These are phyloP conservation scores for Suhomyces faveliae DNA, from an alignment of 805 yeast genomes.

Conservation along the genomic window DNA sequence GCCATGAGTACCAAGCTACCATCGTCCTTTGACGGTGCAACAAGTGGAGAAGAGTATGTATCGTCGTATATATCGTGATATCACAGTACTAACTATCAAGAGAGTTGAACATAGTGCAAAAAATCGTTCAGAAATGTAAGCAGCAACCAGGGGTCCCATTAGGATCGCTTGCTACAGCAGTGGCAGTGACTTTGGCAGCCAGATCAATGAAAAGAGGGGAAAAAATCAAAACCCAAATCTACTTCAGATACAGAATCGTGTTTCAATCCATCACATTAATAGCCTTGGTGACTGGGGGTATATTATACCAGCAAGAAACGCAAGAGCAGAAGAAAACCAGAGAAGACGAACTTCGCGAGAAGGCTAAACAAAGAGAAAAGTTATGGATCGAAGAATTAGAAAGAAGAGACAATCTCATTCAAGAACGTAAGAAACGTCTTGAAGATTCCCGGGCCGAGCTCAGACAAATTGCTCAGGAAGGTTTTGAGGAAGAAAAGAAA, in stretches of 20 bases:
- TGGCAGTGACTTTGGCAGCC: slow-evolving; percentile 79
- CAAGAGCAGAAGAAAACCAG: slow-evolving; percentile 46
- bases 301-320: slow-evolving; percentile 55
- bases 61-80: background rate
- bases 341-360: slow-evolving; percentile 67
- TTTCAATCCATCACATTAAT: slow-evolving; percentile 81
- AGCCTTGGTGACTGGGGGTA: slow-evolving; percentile 81
- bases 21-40: slow-evolving; percentile 46
- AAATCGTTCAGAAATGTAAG: slow-evolving; percentile 60
- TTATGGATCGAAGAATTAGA: slow-evolving; percentile 91
- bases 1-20: slow-evolving; percentile 28
- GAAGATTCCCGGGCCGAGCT: slow-evolving; percentile 53
- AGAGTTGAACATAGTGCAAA: slow-evolving; percentile 49
- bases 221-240: slow-evolving; percentile 71
- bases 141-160: slow-evolving; percentile 89
- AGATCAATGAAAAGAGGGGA: slow-evolving; percentile 72
- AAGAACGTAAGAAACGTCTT: slow-evolving; percentile 66
- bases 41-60: slow-evolving; percentile 47
- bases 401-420: slow-evolving; percentile 74
- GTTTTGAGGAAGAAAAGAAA: slow-evolving; percentile 27
- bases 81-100: slow-evolving; percentile 10
- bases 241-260: slow-evolving; percentile 88
- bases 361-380: slow-evolving; percentile 81
- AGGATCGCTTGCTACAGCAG: slow-evolving; percentile 75
- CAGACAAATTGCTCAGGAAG: slow-evolving; percentile 32